Percentiles rank a stretch among this genome's conserved stretches.
Evolutionary conservation across 768 basidiomycete genomes (phyloP).

Genomic region (Sporobolomyces roseus): DNA sequence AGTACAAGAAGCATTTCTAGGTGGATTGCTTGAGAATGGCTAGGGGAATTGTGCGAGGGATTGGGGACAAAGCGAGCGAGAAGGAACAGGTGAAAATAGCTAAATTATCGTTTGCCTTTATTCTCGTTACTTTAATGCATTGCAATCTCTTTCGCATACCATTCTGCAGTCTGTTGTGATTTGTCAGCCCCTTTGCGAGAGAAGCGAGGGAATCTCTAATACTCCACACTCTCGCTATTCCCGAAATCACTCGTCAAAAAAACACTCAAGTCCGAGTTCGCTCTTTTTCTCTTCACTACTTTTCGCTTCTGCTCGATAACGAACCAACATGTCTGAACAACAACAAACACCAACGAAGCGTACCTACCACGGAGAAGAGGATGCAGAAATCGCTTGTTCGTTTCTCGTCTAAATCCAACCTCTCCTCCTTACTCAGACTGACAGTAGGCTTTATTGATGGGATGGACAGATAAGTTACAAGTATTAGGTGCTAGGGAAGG

Average conservation of each 20-base stretch:
- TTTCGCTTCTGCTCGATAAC: too few relatives aligned
- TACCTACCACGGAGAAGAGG: constrained; percentile 24
- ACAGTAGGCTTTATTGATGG: neutral
- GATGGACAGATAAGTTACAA: constrained; percentile 7
- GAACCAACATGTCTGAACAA: constrained; percentile 4
- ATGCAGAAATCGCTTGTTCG: constrained; percentile 23
- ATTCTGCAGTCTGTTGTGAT: too few relatives aligned
- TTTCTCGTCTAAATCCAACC: neutral
- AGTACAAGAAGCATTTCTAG: constrained; percentile 40
- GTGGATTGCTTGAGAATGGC: neutral
- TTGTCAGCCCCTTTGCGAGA: too few relatives aligned
- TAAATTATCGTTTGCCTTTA: too few relatives aligned
- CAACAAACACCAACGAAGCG: neutral
- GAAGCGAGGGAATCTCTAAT: too few relatives aligned
- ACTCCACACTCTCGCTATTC: too few relatives aligned
- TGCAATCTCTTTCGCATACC: too few relatives aligned
- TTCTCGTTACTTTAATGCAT: too few relatives aligned
- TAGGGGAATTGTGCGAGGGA: neutral
- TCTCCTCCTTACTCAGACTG: neutral
- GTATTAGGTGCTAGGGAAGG: constrained; percentile 20
- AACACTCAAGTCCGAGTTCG: too few relatives aligned
- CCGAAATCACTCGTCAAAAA: too few relatives aligned
- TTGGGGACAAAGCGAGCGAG: neutral
- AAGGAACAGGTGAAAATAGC: too few relatives aligned
- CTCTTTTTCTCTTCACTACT: too few relatives aligned